Base-by-base conservation (phyloP, 2,329 filamentous ascomycete genomes). In the Aureobasidium uvarum region DNA sequence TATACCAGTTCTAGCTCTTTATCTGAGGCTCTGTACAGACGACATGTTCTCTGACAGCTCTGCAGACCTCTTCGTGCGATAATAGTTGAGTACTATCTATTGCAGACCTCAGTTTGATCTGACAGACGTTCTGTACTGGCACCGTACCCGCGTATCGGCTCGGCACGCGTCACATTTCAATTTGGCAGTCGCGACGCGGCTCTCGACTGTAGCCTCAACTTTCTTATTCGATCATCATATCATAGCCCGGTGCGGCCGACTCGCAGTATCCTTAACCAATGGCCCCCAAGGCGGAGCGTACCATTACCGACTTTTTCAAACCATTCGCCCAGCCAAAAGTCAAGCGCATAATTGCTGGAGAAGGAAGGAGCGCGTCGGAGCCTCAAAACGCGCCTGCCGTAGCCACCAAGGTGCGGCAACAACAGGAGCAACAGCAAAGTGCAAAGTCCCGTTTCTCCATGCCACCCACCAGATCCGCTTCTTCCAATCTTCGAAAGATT, bases 301-400 rank as follows among this genome's bases (percentile, higher is more conserved):
- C 7, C 31, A 79, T 83, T 38, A 76, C 74, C 11, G 78, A 80
- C 62, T 84, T 80, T 69, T 84, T 84, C 72, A 78, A 76, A 54
- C 76, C 77, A 2, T 78, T 76, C 59, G 64, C 71, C 33, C 69
- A 73, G 5, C 72, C 71, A 5, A 70, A 69, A 51, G 66, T 39
- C 31, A 72, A 72, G n/a, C 43, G 23, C 10, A 52, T 45, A 25
- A 25, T 25, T 20, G 16, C 23, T 25, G 18, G 23, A 23, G 60
- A 63, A 13, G 60, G 41, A 50, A 55, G 41, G 51, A 64, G 62
- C 62, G 41, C 23, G 51, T 64, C 62, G 10, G 52, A 50, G 43
- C 56, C 41, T 11, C 56, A 48, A n/a, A 62, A 67, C 66, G 62
- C 51, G 69, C 71, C 33, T 71, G 69, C n/a, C 66, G 62, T 38